Conservation (phyloP, 768 basidiomycete genomes). For the Mycena galopus region DNA sequence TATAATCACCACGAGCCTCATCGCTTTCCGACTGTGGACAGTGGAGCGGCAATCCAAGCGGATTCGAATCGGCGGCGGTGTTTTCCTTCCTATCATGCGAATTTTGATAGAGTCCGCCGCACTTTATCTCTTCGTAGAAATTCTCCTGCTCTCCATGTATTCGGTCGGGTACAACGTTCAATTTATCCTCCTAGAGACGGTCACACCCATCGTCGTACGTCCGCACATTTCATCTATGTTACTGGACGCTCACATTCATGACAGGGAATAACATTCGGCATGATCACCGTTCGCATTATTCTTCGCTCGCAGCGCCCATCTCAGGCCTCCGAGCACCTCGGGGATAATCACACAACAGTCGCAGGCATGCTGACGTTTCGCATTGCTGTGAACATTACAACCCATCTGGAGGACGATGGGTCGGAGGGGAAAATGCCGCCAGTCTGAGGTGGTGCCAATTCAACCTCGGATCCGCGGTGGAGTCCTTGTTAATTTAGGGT, state of each 20-base stretch:
- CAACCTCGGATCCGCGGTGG: too few species aligned
- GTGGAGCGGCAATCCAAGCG: constrained; percentile 24
- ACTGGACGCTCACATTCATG: background rate
- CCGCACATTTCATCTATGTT: background rate
- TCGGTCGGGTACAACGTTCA: too few species aligned
- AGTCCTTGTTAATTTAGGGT: too few species aligned
- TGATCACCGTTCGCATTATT: background rate
- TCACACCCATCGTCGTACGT: background rate
- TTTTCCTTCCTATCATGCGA: constrained; percentile 24
- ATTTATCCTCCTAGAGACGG: background rate
- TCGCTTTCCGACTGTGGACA: constrained; percentile 37
- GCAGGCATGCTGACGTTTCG: too few species aligned
- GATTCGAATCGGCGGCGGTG: constrained; percentile 17
- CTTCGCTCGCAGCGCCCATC: background rate
- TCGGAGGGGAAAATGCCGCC: too few species aligned
- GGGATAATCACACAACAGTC: too few species aligned
- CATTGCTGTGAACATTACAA: too few species aligned
- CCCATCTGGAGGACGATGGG: too few species aligned
- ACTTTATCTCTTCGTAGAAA: background rate
- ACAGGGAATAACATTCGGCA: background rate
- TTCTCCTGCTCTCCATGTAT: background rate
- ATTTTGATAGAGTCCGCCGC: constrained; percentile 27
- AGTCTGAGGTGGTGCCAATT: too few species aligned
- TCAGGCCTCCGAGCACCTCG: background rate
- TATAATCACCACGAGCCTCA: constrained; percentile 38